Conservation (phyloP, 352 stramenopile genomes). For the Elongisporangium prolatum region DNA sequence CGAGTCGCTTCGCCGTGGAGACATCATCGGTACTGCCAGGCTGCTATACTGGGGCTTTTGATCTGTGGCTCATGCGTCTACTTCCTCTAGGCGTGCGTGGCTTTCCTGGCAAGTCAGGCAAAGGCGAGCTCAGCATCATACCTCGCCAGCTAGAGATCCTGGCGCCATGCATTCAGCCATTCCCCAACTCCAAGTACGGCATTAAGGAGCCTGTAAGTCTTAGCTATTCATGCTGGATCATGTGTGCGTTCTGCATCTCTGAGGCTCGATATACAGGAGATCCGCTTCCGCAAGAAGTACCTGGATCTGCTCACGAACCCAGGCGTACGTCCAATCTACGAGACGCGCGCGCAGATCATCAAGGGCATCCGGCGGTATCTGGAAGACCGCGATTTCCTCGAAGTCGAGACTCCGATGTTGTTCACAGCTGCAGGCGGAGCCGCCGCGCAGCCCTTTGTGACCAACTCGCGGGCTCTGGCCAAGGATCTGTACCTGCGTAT, state of each 20-base stretch:
- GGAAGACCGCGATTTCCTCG: slow-evolving; percentile 70
- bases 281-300: slow-evolving; percentile 97
- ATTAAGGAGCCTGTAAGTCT: slow-evolving; percentile 79
- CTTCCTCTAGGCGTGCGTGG: slow-evolving; percentile 38
- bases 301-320: slow-evolving; percentile 98
- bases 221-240: neutral
- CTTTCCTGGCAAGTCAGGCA: slow-evolving; percentile 78
- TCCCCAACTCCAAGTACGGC: slow-evolving; percentile 93
- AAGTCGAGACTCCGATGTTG: slow-evolving; percentile 98
- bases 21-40: slow-evolving; percentile 50
- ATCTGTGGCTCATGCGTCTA: slow-evolving; percentile 3
- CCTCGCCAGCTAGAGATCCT: slow-evolving; percentile 89
- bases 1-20: slow-evolving; percentile 68
- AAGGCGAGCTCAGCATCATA: slow-evolving; percentile 83
- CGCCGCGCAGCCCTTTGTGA: slow-evolving; percentile 97
- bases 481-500: slow-evolving; percentile 95
- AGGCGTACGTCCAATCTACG: slow-evolving; percentile 91
- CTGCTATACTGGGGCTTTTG: neutral
- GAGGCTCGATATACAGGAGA: slow-evolving; percentile 90
- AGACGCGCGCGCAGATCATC: slow-evolving; percentile 87
- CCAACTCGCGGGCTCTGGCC: slow-evolving; percentile 95
- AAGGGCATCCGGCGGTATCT: slow-evolving; percentile 56
- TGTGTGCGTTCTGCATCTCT: slow-evolving; percentile 33
- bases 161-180: slow-evolving; percentile 91
- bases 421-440: slow-evolving; percentile 97